Evolutionary conservation across 768 basidiomycete genomes (phyloP).

Genomic region (Dendrothele bispora): DNA sequence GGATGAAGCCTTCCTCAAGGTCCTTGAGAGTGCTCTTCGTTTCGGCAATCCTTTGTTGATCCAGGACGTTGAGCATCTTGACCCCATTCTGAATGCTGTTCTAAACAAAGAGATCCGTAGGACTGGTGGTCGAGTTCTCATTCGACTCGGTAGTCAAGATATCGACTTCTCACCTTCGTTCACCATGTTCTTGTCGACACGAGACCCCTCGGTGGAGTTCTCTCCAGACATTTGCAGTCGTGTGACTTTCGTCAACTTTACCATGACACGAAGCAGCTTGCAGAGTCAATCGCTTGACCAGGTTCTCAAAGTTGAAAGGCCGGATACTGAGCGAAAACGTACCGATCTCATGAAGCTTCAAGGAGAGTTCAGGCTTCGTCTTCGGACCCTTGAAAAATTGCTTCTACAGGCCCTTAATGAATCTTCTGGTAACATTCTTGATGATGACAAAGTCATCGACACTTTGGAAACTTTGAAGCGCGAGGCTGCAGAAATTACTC

Average conservation of each 20-base stretch:
- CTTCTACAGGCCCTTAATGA: slow-evolving; percentile 95
- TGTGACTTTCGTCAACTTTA: slow-evolving; percentile 94
- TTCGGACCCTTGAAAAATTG: slow-evolving; percentile 90
- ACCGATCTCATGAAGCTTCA: slow-evolving; percentile 98
- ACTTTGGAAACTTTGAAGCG: slow-evolving; percentile 94
- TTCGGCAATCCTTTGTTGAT: slow-evolving; percentile 98
- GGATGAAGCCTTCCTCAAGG: slow-evolving; percentile 98
- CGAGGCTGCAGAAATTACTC: slow-evolving; percentile 94
- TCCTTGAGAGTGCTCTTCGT: slow-evolving; percentile 95
- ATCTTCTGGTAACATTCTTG: slow-evolving; percentile 94
- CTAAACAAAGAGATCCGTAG: slow-evolving; percentile 95
- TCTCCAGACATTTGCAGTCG: slow-evolving; percentile 98
- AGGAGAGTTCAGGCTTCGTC: slow-evolving; percentile 92
- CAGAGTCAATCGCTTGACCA: slow-evolving; percentile 98
- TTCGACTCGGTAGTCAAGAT: slow-evolving; percentile 95
- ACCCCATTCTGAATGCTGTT: slow-evolving; percentile 96
- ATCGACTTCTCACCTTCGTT: slow-evolving; percentile 99
- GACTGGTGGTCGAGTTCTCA: slow-evolving; percentile 95
- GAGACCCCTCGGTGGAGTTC: slow-evolving; percentile 97
- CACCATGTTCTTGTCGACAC: slow-evolving; percentile 97
- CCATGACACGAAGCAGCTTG: slow-evolving; percentile 97
- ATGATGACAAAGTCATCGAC: slow-evolving; percentile 97
- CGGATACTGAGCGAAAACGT: slow-evolving; percentile 93
- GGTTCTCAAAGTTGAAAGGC: slow-evolving; percentile 94
- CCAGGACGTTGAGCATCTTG: slow-evolving; percentile 96